phyloP scores from a whole-genome alignment of 2,329 filamentous ascomycete species.

The Arthrobotrys conoides region DNA sequence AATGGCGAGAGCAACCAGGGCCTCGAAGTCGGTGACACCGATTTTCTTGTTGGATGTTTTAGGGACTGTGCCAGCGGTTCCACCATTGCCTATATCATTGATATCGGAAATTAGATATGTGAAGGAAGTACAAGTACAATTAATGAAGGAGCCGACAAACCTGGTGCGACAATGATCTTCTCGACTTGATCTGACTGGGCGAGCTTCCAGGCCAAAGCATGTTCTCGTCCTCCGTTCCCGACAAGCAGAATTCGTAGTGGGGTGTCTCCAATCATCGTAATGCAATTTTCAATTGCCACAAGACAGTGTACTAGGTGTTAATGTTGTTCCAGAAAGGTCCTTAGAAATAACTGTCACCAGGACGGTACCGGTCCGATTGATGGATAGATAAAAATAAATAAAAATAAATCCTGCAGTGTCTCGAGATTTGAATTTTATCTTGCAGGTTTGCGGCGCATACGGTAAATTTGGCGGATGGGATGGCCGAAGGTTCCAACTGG shows the following conservation, averaged over 20 bases:
- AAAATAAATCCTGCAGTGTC: neutral
- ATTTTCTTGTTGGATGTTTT: constrained; percentile 83
- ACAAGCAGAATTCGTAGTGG: constrained; percentile 83
- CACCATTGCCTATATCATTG: constrained; percentile 80
- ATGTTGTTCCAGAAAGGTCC: neutral
- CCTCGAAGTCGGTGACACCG: constrained; percentile 81
- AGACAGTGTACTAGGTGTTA: neutral
- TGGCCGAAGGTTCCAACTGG: neutral
- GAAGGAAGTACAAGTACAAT: neutral
- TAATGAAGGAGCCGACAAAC: constrained; percentile 31
- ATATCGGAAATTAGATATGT: neutral
- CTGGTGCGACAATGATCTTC: constrained; percentile 77
- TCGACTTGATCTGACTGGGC: constrained; percentile 84
- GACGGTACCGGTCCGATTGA: constrained; percentile 1
- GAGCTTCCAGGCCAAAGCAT: constrained; percentile 94
- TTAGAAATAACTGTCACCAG: constrained; percentile 5
- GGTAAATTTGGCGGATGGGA: constrained; percentile 7
- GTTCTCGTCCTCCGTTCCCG: constrained; percentile 93
- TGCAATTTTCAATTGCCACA: neutral
- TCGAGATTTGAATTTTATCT: constrained; percentile 2
- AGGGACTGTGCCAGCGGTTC: constrained; percentile 76
- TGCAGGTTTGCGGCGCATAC: constrained; percentile 22
- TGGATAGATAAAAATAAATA: neutral
- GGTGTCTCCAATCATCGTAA: constrained; percentile 57
- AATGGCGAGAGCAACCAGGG: constrained; percentile 81